Evolutionary conservation across 2,329 filamentous ascomycete species (phyloP), one percentile per base, ranked within the genome.

Genomic region (Coniella vitis): DNA sequence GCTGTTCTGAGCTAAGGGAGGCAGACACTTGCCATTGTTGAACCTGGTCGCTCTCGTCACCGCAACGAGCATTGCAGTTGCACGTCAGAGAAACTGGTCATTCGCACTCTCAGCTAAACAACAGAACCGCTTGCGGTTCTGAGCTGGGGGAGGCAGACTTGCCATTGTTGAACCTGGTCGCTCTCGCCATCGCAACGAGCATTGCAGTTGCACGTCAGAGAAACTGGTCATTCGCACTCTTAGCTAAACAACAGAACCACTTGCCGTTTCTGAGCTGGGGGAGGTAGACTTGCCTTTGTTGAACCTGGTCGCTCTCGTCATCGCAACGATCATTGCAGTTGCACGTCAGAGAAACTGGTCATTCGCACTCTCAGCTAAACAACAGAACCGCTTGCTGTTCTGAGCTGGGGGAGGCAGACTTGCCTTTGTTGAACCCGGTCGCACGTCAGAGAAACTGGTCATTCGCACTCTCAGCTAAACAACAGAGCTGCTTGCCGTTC

Each of bases 281-380:
- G 10, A 29, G 25, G 10, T 29, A 5, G 25, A 5, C 25, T 10
- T 5, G 25, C 25, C n/a, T n/a, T n/a, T n/a, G n/a, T n/a, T n/a
- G n/a, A n/a, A n/a, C n/a, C n/a, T n/a, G n/a, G n/a, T n/a, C n/a
- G n/a, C n/a, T n/a, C n/a, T n/a, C n/a, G n/a, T n/a, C n/a, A n/a
- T n/a, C n/a, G n/a, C n/a, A n/a, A n/a, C n/a, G n/a, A n/a, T n/a
- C n/a, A n/a, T n/a, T n/a, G n/a, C n/a, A n/a, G n/a, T n/a, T n/a
- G n/a, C n/a, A n/a, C n/a, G n/a, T n/a, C n/a, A n/a, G n/a, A n/a
- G n/a, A n/a, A 25, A 39, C 19, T 20, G 35, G 44, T 32, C 22
- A 39, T 34, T 46, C 44, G 44, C 36, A 16, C 44, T 36, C 44
- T 39, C 21, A 31, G 44, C 35, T 36, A 46, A 13, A 36, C 44